Evolutionary conservation across 441 rosid genomes (phyloP).

Genomic region (Daphne laureola): DNA sequence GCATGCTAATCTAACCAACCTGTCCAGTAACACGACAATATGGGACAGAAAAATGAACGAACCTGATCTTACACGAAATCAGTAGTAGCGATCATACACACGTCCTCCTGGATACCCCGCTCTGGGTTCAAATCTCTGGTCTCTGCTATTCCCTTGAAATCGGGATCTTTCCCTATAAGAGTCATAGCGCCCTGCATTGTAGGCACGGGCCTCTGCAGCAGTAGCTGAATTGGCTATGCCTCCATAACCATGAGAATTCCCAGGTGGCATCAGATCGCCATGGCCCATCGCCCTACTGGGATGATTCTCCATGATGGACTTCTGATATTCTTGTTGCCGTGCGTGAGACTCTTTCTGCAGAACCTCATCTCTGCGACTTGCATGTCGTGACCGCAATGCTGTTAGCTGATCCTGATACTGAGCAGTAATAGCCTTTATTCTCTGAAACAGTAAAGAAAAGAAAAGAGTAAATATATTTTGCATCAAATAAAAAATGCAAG

Average conservation of each 20-base stretch:
- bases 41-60: background rate
- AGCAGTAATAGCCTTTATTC: conserved; percentile 51
- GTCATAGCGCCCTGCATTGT: conserved; percentile 39
- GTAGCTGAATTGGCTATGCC: conserved; percentile 31
- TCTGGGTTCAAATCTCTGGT: conserved; percentile 53
- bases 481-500: too few species aligned
- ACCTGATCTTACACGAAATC: conserved; percentile 10
- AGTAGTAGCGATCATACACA: conserved; percentile 55
- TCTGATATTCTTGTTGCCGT: conserved; percentile 55
- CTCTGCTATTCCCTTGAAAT: conserved; percentile 42
- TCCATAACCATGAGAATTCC: conserved; percentile 44
- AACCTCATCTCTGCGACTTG: conserved; percentile 61
- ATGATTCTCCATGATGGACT: conserved; percentile 34
- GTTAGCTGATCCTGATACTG: conserved; percentile 62
- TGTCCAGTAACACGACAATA: background rate
- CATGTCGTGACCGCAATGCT: conserved; percentile 51
- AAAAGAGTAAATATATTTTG: too few species aligned
- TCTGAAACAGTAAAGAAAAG: conserved; percentile 35
- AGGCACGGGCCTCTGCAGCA: conserved; percentile 40
- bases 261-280: conserved; percentile 22
- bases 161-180: conserved; percentile 46
- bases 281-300: conserved; percentile 31
- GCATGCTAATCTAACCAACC: conserved; percentile 7
- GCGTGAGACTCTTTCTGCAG: conserved; percentile 54
- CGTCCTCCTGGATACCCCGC: conserved; percentile 53